These are phyloP conservation scores for Marasmius fiardii DNA, from an alignment of 1,284 basidiomycete genomes.

Conservation along the genomic window DNA sequence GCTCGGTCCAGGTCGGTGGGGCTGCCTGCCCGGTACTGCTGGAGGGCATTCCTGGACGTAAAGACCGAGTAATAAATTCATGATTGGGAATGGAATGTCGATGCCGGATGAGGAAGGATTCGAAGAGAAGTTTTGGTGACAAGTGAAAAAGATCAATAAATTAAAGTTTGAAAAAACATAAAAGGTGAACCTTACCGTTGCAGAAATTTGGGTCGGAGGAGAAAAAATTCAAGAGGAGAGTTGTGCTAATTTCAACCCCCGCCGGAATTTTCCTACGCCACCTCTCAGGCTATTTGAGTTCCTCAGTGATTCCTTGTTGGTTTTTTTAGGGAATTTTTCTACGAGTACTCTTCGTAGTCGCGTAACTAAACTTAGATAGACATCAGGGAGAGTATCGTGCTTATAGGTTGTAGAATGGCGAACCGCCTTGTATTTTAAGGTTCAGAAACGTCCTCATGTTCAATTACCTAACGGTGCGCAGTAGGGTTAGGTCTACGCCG, in stretches of 20 bases:
- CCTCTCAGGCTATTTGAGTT: not conserved
- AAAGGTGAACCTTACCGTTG: constrained; percentile 58
- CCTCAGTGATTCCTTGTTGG: not conserved
- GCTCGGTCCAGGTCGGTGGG: constrained; percentile 64
- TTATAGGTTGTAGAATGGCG: not conserved
- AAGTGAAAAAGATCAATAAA: constrained; percentile 29
- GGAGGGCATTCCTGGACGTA: not conserved
- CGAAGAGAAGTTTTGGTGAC: constrained; percentile 28
- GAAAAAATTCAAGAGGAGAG: constrained; percentile 35
- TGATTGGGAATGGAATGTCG: not conserved
- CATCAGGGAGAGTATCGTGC: not conserved
- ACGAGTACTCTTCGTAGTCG: too few species aligned
- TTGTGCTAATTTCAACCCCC: constrained; percentile 36
- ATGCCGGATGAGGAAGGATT: not conserved
- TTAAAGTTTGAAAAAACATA: constrained; percentile 52
- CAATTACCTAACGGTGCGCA: too few species aligned
- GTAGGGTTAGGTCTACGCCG: too few species aligned
- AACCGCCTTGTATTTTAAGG: too few species aligned
- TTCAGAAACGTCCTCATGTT: too few species aligned
- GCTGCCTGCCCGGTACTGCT: constrained; percentile 35
- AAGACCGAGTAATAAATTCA: not conserved
- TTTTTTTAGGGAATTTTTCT: not conserved
- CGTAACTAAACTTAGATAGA: too few species aligned
- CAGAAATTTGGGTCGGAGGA: constrained; percentile 37
- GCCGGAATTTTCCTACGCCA: constrained; percentile 4